Conservation (phyloP, 768 basidiomycete genomes). For the Hypsizygus marmoreus region DNA sequence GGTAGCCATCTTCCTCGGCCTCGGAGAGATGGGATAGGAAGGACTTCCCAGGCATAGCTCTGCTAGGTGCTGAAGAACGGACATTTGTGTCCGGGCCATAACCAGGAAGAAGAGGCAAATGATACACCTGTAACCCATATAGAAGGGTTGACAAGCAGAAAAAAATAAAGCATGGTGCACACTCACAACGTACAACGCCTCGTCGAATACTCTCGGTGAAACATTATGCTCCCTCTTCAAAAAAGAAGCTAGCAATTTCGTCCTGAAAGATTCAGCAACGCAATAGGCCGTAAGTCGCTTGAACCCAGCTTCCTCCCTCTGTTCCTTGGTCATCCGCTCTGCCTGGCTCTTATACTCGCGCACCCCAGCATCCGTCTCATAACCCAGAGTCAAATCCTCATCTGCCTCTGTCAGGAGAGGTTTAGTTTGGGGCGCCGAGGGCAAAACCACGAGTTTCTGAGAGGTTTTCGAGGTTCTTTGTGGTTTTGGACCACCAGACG, state of each 20-base stretch:
- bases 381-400: constrained; percentile 57
- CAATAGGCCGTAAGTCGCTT: constrained; percentile 89
- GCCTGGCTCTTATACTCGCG: constrained; percentile 82
- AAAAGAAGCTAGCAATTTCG: constrained; percentile 82
- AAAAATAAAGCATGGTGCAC: not conserved
- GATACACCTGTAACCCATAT: constrained; percentile 68
- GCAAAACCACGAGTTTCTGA: constrained; percentile 88
- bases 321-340: constrained; percentile 86
- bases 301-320: constrained; percentile 79
- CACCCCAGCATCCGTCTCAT: constrained; percentile 66
- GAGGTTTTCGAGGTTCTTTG: constrained; percentile 89
- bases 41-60: constrained; percentile 53
- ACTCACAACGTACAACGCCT: constrained; percentile 89
- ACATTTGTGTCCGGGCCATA: constrained; percentile 84
- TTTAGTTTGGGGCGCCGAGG: constrained; percentile 86
- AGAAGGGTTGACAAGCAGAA: constrained; percentile 9
- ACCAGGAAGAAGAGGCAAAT: constrained; percentile 87
- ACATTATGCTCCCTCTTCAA: constrained; percentile 95
- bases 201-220: constrained; percentile 82
- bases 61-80: constrained; percentile 76
- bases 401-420: constrained; percentile 52
- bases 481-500: constrained; percentile 47
- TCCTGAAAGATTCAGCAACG: constrained; percentile 80
- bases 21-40: constrained; percentile 73
- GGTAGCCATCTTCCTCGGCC: constrained; percentile 89